A percentile compares a stretch with the other conserved stretches of the same genome.
Conservation (phyloP, 1,284 basidiomycete genomes). For the Apiotrichum sp. region DNA sequence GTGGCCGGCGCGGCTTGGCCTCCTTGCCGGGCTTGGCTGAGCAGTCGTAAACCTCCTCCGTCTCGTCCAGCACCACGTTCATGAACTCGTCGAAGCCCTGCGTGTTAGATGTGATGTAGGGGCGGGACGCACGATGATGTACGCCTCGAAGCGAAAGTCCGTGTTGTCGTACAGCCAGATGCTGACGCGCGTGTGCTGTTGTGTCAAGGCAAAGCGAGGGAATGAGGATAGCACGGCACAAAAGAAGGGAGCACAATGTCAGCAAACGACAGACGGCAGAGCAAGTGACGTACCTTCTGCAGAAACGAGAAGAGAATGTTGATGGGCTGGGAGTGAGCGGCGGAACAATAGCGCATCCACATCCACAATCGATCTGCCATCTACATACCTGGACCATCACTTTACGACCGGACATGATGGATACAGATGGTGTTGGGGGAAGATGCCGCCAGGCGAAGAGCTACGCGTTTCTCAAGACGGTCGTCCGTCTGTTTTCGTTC, state of each 20-base stretch:
- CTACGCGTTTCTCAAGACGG: too few species aligned
- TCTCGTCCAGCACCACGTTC: constrained; percentile 97
- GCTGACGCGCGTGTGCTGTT: constrained; percentile 72
- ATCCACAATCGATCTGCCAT: not conserved
- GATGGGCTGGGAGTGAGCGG: constrained; percentile 50
- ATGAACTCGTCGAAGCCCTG: constrained; percentile 99
- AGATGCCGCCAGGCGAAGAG: constrained; percentile 18
- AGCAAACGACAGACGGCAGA: not conserved
- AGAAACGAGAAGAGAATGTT: constrained; percentile 99
- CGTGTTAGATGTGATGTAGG: constrained; percentile 7
- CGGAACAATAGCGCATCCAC: not conserved
- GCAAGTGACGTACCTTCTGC: constrained; percentile 52
- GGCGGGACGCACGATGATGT: constrained; percentile 71
- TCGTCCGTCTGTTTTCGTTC: too few species aligned
- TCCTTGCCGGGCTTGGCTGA: constrained; percentile 75
- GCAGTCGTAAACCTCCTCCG: constrained; percentile 85
- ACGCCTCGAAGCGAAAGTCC: constrained; percentile 94
- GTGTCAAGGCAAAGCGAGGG: not conserved
- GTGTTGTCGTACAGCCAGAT: constrained; percentile 98
- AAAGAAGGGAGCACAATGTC: not conserved
- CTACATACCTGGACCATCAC: constrained; percentile 91
- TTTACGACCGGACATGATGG: constrained; percentile 79
- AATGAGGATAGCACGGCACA: not conserved
- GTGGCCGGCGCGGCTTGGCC: constrained; percentile 52
- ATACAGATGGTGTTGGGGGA: not conserved